Conservation (phyloP, 495 filamentous ascomycete species). For the Penicillium cataractarum region DNA sequence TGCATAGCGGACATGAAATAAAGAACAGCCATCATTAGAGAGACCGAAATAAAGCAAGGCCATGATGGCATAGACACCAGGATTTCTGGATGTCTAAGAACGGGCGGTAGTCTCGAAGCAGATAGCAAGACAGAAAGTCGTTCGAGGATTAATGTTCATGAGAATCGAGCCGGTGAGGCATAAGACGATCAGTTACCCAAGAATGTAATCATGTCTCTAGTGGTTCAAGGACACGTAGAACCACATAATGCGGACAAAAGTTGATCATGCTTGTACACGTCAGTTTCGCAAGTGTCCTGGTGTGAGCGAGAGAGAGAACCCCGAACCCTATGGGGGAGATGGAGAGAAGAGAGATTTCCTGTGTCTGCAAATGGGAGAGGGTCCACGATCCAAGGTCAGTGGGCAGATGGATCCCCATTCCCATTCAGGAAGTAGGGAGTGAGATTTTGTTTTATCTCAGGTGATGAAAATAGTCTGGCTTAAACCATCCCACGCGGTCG, state of each 20-base stretch:
- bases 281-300: background rate
- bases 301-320: background rate
- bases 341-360: background rate
- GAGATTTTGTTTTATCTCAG: slow-evolving; percentile 41
- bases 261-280: background rate
- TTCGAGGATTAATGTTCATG: slow-evolving; percentile 18
- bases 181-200: slow-evolving; percentile 12
- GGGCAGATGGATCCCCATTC: background rate
- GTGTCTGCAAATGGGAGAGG: background rate
- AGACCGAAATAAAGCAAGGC: slow-evolving; percentile 4
- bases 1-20: slow-evolving; percentile 17
- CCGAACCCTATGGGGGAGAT: background rate
- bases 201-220: background rate
- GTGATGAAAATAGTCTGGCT: slow-evolving; percentile 60
- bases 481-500: slow-evolving; percentile 88
- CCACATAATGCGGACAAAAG: background rate
- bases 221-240: background rate
- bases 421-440: background rate
- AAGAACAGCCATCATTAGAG: background rate
- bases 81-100: background rate
- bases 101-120: background rate
- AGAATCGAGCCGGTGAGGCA: background rate
- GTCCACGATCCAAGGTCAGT: background rate
- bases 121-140: slow-evolving; percentile 15
- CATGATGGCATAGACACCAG: background rate